Base-by-base conservation (phyloP, 768 basidiomycete species). In the Pisolithus sp. region DNA sequence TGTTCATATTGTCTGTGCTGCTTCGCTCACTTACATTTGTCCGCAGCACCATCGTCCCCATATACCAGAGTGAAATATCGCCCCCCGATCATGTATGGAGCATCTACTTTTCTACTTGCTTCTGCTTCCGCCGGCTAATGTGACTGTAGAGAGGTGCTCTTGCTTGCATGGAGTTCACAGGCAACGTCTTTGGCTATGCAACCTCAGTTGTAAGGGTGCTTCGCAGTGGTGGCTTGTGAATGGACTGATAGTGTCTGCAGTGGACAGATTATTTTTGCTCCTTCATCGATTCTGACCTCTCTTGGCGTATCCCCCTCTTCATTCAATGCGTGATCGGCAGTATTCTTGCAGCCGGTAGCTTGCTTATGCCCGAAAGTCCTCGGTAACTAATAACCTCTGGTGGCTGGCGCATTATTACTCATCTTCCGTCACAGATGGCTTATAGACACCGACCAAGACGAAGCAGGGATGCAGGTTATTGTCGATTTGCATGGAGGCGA, bases 211-310 rank as follows among this genome's bases (percentile, higher is more conserved):
- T 93, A 72, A 55, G 89, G 73, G 48, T 49, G 12, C 48, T 30
- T 2, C 17, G 5, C 38, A 4, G 42, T 37, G 28, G 31, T 30
- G 13, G 5, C 15, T 9, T 9, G 36, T 38, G 8, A 24, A 7
- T 23, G 9, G 28, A 49, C 23, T 63, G 30, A 30, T 23, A 26
- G 5, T 50, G 20, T 5, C 31, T 43, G 21, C 49, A 90, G 89
- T 97, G 93, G 93, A 83, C 86, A 45, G 93, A 93, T 66, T 97
- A 97, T 67, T 90, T 93, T 59, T 89, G 85, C 64, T 94, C 92
- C 1, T 97, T 79, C 72, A 78, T 96, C 45, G 79, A 88, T 26
- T 88, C 86, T 7, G 83, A 96, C 67, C 68, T 83, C 46, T 82
- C 91, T n/a, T 97, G 94, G 94, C 79, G 94, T 37, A 75, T 94